Conservation (phyloP, 73 alveolate genomes). For the Halteria grandinella region DNA sequence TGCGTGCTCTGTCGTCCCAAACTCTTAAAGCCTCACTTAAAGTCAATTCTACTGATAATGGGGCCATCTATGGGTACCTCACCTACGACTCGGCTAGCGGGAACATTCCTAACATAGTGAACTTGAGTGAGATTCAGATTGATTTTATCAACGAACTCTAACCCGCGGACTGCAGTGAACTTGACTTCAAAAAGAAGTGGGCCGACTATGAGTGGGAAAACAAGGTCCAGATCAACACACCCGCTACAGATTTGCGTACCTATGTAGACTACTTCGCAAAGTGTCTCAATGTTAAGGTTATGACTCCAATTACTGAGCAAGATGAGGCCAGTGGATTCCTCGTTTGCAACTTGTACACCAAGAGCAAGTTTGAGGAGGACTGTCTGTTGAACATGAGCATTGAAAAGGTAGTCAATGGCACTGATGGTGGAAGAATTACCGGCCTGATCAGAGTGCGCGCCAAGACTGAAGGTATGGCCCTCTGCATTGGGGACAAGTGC, state of each 20-base stretch:
- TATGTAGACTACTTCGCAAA: slow-evolving; percentile 73
- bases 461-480: slow-evolving; percentile 89
- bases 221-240: slow-evolving; percentile 84
- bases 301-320: slow-evolving; percentile 79
- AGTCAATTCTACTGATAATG: slow-evolving; percentile 89
- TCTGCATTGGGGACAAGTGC: slow-evolving; percentile 62
- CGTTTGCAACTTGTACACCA: slow-evolving; percentile 88
- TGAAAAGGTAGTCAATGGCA: slow-evolving; percentile 79
- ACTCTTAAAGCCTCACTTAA: slow-evolving; percentile 82
- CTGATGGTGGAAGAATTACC: slow-evolving; percentile 76
- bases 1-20: slow-evolving; percentile 80
- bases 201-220: slow-evolving; percentile 98
- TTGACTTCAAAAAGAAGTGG: slow-evolving; percentile 94
- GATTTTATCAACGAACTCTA: slow-evolving; percentile 88
- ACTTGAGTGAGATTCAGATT: slow-evolving; percentile 86
- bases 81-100: slow-evolving; percentile 90
- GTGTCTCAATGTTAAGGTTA: slow-evolving; percentile 75
- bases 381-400: slow-evolving; percentile 89
- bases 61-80: slow-evolving; percentile 91
- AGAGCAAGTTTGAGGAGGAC: slow-evolving; percentile 93
- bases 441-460: slow-evolving; percentile 92
- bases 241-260: slow-evolving; percentile 74
- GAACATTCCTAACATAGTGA: slow-evolving; percentile 78
- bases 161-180: slow-evolving; percentile 87
- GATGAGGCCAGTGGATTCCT: slow-evolving; percentile 73